Conservation (phyloP, 116 monocot species). For the Cymodocea nodosa region DNA sequence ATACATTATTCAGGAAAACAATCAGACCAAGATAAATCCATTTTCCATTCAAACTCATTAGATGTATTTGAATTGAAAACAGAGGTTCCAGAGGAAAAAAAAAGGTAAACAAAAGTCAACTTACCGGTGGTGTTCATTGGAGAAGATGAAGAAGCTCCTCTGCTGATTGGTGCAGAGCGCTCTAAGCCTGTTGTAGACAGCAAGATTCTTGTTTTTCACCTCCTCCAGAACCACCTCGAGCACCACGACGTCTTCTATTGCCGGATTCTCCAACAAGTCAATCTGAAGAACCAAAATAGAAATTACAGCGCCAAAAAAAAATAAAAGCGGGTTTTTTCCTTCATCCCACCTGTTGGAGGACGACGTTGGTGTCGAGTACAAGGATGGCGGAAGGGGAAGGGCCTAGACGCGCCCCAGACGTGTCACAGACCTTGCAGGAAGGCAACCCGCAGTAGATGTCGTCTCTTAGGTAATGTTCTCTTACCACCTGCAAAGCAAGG, state of each 20-base stretch:
- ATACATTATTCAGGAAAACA: no score
- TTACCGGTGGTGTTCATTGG: constrained; percentile 80
- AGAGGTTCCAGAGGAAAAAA: background rate
- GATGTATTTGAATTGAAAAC: no score
- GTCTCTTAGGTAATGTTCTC: constrained; percentile 90
- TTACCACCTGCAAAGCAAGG: constrained; percentile 34
- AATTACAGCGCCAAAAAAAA: background rate
- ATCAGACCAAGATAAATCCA: no score
- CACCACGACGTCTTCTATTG: constrained; percentile 67
- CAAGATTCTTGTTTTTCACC: constrained; percentile 78
- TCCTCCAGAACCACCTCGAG: constrained; percentile 79
- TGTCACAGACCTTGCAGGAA: constrained; percentile 47
- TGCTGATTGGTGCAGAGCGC: constrained; percentile 46
- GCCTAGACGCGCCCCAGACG: constrained; percentile 45
- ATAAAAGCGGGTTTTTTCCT: background rate
- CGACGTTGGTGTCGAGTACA: constrained; percentile 93
- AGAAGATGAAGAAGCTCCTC: constrained; percentile 72
- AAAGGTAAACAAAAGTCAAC: background rate
- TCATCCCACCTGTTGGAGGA: constrained; percentile 62
- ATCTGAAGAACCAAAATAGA: constrained; percentile 31
- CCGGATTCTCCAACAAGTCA: constrained; percentile 89
- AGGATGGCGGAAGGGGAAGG: constrained; percentile 46
- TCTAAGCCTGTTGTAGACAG: constrained; percentile 62
- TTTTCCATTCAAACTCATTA: no score
- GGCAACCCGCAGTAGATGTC: constrained; percentile 80